Base-by-base conservation (phyloP, 225 moss, liverwort and hornwort species). In the Pseudoscleropodium purum region DNA sequence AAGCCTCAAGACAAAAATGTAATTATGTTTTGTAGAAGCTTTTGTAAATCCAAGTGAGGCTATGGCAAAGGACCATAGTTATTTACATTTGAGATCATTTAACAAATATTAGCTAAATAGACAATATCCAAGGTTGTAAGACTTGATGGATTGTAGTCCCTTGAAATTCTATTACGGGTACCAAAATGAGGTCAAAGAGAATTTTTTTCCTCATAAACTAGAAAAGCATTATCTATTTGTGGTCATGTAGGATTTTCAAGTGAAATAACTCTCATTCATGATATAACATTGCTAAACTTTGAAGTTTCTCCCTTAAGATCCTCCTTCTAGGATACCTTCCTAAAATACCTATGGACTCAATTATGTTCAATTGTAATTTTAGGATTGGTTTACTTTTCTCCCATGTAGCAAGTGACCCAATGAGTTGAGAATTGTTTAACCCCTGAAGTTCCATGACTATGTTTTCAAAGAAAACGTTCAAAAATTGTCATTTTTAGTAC, bases 271-370 rank as follows among this genome's bases (percentile, higher is more conserved):
- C 6, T 18, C 11, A 11, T 19, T 18, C 16, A 73, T 45, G 10
- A 16, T 6, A 74, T 45, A 74, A 17, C 3, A 17, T 45, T 16
- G 3, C 17, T 74, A 17, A 74, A 45, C 0, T 74, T 0, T 45
- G 0, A 43, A 43, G 16, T 7, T 4, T 13, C 3, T 4, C 3
- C 3, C 15, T 4, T 1, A 13, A 39, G 0, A 25, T 20, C 7
- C 15, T 1, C 26, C 9, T 2, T 3, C 5, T 15, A 43, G 0
- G 9, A 27, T 27, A 43, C 9, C 43, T 29, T 27, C 3, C 10
- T 5, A 41, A 26, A 1, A 15, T 70, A 13, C 13, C 7, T n/a
- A 12, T 5, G 0, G 8, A 15, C 13, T 25, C 39, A 15, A 70
- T 70, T 13, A n/a, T 24, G 2, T 69, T 15, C 8, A 39, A 70